Base-by-base conservation (phyloP, 257 asterid species). In the Lycium barbarum region DNA sequence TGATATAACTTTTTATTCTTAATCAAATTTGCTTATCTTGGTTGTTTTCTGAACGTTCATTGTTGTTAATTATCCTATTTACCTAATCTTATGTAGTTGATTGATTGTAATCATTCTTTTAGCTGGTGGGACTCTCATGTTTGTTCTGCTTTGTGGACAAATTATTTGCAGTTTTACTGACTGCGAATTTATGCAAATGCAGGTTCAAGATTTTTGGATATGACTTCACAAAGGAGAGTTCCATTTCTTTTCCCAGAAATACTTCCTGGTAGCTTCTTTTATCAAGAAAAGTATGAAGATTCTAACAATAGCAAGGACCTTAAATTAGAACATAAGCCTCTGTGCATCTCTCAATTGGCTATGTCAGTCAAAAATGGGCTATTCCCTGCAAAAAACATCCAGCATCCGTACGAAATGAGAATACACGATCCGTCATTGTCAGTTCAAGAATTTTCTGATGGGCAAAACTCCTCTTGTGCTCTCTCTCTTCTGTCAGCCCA, bases 401-500 rank as follows among this genome's bases (percentile, higher is more conserved):
- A 79, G 9, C 84, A 66, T 88, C 85, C 36, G 35, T 84, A 84
- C 38, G 76, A 78, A 54, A 59, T 63, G 11, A 84, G 83, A 7
- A 87, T 85, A 79, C 82, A 73, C 61, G 67, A 83, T 66, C 91
- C 83, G 51, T 55, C 88, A 62, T 71, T 55, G 17, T 72, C 88
- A 6, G 63, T 86, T 79, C 87, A 59, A 13, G 91, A 89, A 84
- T 53, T 87, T 13, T 76, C 86, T 11, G 67, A 13, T 88, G 80
- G 86, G 74, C 79, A 90, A 72, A 88, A 86, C 83, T 89, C 92
- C 35, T 26, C 80, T 81, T 55, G 86, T 87, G 97, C 94, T 93
- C 93, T 83, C 98, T 94, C 94, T 94, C 94, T 93, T 94, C 98
- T 94, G 98, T 94, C 97, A 92, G 59, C 88, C 87, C 87, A 87